These are phyloP conservation scores for Pseudocercospora fuligena DNA, from an alignment of 2,329 filamentous ascomycete genomes.

Conservation along the genomic window DNA sequence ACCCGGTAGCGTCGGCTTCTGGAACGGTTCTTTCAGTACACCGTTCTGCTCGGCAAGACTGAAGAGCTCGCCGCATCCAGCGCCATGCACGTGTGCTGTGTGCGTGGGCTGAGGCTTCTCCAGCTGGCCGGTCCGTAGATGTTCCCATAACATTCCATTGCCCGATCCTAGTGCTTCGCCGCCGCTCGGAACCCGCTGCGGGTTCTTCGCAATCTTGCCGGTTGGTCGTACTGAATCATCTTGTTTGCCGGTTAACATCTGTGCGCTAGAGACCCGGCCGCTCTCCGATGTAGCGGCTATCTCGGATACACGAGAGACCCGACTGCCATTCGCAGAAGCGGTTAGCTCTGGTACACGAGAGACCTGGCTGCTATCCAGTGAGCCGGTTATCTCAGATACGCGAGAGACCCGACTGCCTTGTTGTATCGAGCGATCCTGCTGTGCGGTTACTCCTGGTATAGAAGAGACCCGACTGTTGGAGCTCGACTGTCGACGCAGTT, in stretches of 20 bases:
- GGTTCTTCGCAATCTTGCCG: not conserved
- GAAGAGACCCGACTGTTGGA: not conserved
- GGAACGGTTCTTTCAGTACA: constrained; percentile 6
- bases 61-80: constrained; percentile 15
- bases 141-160: constrained; percentile 29
- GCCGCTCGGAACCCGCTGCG: constrained; percentile 6
- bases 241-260: not conserved
- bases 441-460: not conserved
- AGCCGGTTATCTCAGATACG: too few species aligned
- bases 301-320: not conserved
- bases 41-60: constrained; percentile 12
- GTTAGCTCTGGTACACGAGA: not conserved
- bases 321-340: not conserved
- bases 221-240: constrained; percentile 5
- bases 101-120: constrained; percentile 30
- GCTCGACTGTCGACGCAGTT: not conserved
- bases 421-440: not conserved
- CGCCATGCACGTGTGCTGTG: constrained; percentile 29
- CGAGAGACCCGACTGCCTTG: not conserved
- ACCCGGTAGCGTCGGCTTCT: constrained; percentile 18
- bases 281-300: too few species aligned
- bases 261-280: too few species aligned
- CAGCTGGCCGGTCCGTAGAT: constrained; percentile 27
- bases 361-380: not conserved
- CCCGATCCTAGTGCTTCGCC: constrained; percentile 3